These are phyloP conservation scores for Asterochloris sp. DNA, from an alignment of 139 green algal species.

Conservation along the genomic window DNA sequence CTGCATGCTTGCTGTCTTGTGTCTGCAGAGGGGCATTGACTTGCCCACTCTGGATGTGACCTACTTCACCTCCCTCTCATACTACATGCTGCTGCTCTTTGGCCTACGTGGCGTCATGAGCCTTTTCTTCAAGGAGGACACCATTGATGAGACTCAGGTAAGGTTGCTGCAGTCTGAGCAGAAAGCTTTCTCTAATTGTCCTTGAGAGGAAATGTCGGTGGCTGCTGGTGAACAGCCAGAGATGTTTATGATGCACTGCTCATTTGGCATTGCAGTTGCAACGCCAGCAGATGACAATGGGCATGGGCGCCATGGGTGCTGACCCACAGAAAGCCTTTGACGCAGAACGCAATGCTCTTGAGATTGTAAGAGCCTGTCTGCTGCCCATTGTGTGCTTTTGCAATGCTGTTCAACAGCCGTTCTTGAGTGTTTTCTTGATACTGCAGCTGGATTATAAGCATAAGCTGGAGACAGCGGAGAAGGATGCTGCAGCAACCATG, in stretches of 20 bases:
- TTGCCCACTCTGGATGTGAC: slow-evolving; percentile 79
- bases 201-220: not conserved
- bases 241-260: not conserved
- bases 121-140: slow-evolving; percentile 81
- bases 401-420: too few species aligned
- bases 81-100: slow-evolving; percentile 92
- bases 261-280: slow-evolving; percentile 48
- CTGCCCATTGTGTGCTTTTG: too few species aligned
- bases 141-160: slow-evolving; percentile 73
- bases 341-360: slow-evolving; percentile 55
- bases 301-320: slow-evolving; percentile 45
- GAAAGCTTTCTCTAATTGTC: not conserved
- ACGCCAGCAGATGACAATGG: slow-evolving; percentile 35
- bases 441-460: too few species aligned
- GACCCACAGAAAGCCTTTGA: slow-evolving; percentile 74
- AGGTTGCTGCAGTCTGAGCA: slow-evolving; percentile 50
- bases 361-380: not conserved
- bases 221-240: not conserved
- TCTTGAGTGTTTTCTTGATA: too few species aligned
- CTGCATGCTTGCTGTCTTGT: not conserved
- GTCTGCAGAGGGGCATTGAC: slow-evolving; percentile 82
- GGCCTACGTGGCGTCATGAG: slow-evolving; percentile 70
- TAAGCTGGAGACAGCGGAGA: too few species aligned
- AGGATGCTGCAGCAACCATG: too few species aligned
- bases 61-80: slow-evolving; percentile 91